phyloP scores from a whole-genome alignment of 257 asterid species.

The Nicotiana otophora region DNA sequence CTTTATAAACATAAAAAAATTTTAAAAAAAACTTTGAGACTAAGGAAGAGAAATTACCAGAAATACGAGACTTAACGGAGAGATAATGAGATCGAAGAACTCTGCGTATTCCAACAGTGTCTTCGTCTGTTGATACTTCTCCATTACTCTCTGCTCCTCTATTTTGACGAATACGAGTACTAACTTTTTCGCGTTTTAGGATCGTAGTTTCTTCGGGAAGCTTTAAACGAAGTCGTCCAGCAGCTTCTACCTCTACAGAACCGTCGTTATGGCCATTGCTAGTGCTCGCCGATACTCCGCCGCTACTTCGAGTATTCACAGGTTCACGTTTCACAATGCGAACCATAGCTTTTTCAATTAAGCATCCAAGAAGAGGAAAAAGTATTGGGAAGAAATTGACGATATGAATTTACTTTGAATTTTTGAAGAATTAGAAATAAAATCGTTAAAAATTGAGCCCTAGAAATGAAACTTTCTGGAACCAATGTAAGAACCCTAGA shows the following conservation, averaged over 20 bases:
- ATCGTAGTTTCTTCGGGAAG: too few relatives aligned
- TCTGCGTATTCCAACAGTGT: constrained; percentile 21
- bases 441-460: too few relatives aligned
- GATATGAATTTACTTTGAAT: background rate
- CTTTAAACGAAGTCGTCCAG: too few relatives aligned
- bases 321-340: constrained; percentile 20
- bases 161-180: background rate
- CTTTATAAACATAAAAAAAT: too few relatives aligned
- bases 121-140: background rate
- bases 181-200: too few relatives aligned
- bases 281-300: background rate
- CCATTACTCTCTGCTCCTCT: background rate
- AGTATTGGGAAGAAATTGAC: background rate
- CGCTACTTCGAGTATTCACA: background rate
- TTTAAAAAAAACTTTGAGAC: too few relatives aligned
- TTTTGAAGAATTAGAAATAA: background rate
- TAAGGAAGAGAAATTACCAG: constrained; percentile 13
- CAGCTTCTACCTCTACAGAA: too few relatives aligned
- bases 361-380: too few relatives aligned
- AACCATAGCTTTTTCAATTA: background rate
- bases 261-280: background rate
- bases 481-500: too few relatives aligned
- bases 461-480: too few relatives aligned
- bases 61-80: constrained; percentile 28
- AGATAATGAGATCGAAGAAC: constrained; percentile 35